Conservation (phyloP, 2,329 filamentous ascomycete genomes). For the Calycina marina region DNA sequence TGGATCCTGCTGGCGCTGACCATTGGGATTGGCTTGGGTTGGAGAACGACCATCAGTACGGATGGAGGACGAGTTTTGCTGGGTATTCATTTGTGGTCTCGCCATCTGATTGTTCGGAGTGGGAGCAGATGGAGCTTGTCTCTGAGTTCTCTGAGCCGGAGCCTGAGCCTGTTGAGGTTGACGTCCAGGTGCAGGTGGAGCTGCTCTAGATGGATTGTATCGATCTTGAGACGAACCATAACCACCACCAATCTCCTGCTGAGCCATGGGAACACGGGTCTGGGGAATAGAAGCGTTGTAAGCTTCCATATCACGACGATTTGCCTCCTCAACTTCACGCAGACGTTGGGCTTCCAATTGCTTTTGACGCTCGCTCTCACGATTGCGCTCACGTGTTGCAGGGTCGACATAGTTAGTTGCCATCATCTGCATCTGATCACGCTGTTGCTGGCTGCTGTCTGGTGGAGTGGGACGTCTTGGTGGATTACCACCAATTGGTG, state of each 20-base stretch:
- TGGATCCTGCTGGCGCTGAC: constrained; percentile 17
- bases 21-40: constrained; percentile 25
- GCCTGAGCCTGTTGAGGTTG: constrained; percentile 39
- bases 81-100: constrained; percentile 33
- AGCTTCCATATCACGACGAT: constrained; percentile 63
- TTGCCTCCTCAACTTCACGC: constrained; percentile 47
- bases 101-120: constrained; percentile 24
- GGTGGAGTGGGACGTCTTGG: constrained; percentile 31
- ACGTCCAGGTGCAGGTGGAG: constrained; percentile 58
- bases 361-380: constrained; percentile 45
- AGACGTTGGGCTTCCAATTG: constrained; percentile 33
- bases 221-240: constrained; percentile 34
- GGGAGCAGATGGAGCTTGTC: constrained; percentile 68
- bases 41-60: constrained; percentile 28
- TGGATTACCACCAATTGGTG: constrained; percentile 13
- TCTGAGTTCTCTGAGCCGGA: constrained; percentile 52
- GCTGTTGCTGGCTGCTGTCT: constrained; percentile 31
- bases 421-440: constrained; percentile 43
- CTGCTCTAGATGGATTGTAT: constrained; percentile 75
- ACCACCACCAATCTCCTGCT: constrained; percentile 73
- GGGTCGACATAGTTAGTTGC: constrained; percentile 38
- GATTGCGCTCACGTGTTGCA: constrained; percentile 36
- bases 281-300: constrained; percentile 86
- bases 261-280: constrained; percentile 62
- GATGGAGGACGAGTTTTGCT: constrained; percentile 30